These are phyloP conservation scores for Huntiella abstrusa DNA, from an alignment of 2,329 filamentous ascomycete species.

Conservation along the genomic window DNA sequence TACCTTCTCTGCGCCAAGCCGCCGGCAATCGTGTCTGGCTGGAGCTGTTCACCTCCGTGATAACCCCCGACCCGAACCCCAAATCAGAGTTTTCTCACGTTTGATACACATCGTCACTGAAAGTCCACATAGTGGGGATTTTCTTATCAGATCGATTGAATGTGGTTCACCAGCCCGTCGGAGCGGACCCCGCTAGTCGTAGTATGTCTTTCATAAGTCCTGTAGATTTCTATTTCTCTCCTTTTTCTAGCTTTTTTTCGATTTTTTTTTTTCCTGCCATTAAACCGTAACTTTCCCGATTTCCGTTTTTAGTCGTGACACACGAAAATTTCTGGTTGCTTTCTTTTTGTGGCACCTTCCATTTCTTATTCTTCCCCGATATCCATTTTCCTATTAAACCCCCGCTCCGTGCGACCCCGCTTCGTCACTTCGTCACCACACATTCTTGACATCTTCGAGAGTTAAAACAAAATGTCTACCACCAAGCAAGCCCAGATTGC, in stretches of 20 bases:
- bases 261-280: neutral
- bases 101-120: too few species aligned
- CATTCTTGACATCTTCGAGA: too few species aligned
- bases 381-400: neutral
- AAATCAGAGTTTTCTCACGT: too few species aligned
- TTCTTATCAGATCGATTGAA: conserved; percentile 3
- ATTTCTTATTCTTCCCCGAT: too few species aligned
- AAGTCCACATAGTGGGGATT: neutral
- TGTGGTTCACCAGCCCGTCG: neutral
- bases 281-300: neutral
- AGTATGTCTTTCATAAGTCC: too few species aligned
- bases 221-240: too few species aligned
- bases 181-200: too few species aligned
- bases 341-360: neutral
- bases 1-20: too few species aligned
- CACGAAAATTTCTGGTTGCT: neutral
- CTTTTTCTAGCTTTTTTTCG: neutral
- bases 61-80: too few species aligned
- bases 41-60: too few species aligned
- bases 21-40: too few species aligned
- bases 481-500: conserved; percentile 28
- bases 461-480: conserved; percentile 5
- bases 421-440: neutral
- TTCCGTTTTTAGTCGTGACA: neutral
- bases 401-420: neutral